phyloP scores from a whole-genome alignment of 176 grass and related monocot genomes.

The Alopecurus myosuroides region DNA sequence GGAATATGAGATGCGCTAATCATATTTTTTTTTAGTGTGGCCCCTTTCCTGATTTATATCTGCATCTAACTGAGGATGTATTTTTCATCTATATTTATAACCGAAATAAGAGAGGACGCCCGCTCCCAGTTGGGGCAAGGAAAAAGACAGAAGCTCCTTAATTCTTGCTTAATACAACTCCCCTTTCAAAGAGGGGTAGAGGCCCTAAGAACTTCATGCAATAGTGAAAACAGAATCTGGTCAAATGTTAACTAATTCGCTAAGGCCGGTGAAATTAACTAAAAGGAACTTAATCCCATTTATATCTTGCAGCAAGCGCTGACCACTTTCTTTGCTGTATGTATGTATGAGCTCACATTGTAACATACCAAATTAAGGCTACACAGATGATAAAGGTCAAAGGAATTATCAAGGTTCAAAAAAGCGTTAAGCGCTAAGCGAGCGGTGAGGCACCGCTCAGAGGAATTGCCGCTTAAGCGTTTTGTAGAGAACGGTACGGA shows the following conservation, averaged over 20 bases:
- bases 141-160: not conserved
- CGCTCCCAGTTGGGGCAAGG: not conserved
- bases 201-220: not conserved
- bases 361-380: conserved; percentile 14
- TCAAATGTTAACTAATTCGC: not conserved
- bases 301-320: not conserved
- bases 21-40: conserved; percentile 8
- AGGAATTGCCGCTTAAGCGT: too few species aligned
- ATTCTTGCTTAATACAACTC: not conserved
- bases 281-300: not conserved
- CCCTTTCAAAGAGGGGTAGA: not conserved
- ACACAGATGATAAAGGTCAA: conserved; percentile 4
- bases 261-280: not conserved
- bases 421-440: too few species aligned
- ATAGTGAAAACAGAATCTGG: not conserved
- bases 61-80: not conserved
- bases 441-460: too few species aligned
- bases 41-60: not conserved
- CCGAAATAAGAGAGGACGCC: not conserved
- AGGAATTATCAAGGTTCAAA: not conserved
- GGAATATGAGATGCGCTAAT: not conserved
- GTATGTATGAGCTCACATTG: not conserved
- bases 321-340: not conserved
- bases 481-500: too few species aligned
- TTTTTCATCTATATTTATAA: not conserved